Conservation (phyloP, 352 stramenopile genomes). For the Globisporangium alternatum region DNA sequence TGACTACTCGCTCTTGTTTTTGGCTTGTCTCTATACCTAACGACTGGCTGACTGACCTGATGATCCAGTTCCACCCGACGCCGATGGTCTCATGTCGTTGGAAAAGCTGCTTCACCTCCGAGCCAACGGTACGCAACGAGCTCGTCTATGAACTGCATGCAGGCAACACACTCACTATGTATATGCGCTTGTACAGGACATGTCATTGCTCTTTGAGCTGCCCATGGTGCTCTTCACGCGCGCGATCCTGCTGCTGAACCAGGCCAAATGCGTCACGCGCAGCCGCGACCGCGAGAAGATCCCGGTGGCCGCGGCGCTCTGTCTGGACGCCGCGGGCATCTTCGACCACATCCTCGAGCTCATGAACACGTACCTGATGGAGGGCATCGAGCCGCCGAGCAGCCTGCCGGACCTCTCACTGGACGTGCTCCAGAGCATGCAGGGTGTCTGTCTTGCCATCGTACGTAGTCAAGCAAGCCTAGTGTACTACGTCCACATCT, state of each 20-base stretch:
- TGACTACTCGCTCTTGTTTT: not conserved
- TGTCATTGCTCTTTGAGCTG: conserved; percentile 31
- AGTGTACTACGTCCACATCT: not conserved
- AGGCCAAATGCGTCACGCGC: conserved; percentile 15
- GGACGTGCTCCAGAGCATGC: conserved; percentile 19
- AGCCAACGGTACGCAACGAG: conserved; percentile 9
- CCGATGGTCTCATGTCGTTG: conserved; percentile 10
- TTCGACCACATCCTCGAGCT: conserved; percentile 19
- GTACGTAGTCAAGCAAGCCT: conserved; percentile 4
- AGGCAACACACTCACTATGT: not conserved
- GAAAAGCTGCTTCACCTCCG: conserved; percentile 17
- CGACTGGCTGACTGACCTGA: not conserved
- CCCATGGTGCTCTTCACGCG: conserved; percentile 33
- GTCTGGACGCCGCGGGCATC: conserved; percentile 19
- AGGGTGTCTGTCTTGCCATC: conserved; percentile 17
- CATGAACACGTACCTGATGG: conserved; percentile 16
- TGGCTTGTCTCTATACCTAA: not conserved
- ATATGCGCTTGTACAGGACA: conserved; percentile 9
- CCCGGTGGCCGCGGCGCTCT: conserved; percentile 9
- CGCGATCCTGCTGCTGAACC: conserved; percentile 27
- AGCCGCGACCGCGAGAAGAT: conserved; percentile 5
- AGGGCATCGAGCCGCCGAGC: conserved; percentile 9
- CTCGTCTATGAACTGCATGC: not conserved
- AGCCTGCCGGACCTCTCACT: conserved; percentile 21
- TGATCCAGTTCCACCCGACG: conserved; percentile 10